These are phyloP conservation scores for Sporisorium graminicola DNA, from an alignment of 1,284 basidiomycete species.

Conservation along the genomic window DNA sequence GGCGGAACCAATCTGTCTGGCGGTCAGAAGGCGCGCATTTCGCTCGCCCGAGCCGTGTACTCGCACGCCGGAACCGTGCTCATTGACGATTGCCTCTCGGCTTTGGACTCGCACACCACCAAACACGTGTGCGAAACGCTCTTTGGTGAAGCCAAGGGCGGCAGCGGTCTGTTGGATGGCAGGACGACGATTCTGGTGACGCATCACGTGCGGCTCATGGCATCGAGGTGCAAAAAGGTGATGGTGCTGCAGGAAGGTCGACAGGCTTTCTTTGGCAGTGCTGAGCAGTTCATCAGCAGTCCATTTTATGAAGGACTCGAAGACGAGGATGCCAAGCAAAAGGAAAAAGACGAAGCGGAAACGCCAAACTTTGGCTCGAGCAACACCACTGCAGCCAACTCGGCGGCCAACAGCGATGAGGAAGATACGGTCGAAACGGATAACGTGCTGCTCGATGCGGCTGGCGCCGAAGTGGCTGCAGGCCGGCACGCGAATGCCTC, in stretches of 20 bases:
- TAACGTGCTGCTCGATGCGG: slow-evolving; percentile 6
- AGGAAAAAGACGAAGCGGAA: slow-evolving; percentile 38
- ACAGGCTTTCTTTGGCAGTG: slow-evolving; percentile 77
- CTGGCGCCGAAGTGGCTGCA: slow-evolving; percentile 7
- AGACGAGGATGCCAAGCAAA: slow-evolving; percentile 64
- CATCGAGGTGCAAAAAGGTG: slow-evolving; percentile 75
- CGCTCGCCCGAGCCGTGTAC: slow-evolving; percentile 81
- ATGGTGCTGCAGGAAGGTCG: slow-evolving; percentile 80
- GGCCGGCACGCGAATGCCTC: slow-evolving; percentile 28
- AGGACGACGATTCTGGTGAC: slow-evolving; percentile 66
- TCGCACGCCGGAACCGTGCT: slow-evolving; percentile 77
- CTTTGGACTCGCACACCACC: slow-evolving; percentile 68
- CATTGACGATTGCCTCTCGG: slow-evolving; percentile 81
- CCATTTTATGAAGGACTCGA: slow-evolving; percentile 74
- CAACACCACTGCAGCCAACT: slow-evolving; percentile 22
- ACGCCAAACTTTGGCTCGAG: slow-evolving; percentile 33
- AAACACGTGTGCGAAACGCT: slow-evolving; percentile 66
- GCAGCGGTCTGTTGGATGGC: slow-evolving; percentile 25
- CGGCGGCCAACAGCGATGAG: slow-evolving; percentile 38
- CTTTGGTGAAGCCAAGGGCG: slow-evolving; percentile 55
- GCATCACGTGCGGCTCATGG: slow-evolving; percentile 71
- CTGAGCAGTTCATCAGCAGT: slow-evolving; percentile 74
- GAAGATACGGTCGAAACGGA: slow-evolving; percentile 26
- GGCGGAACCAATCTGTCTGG: slow-evolving; percentile 72
- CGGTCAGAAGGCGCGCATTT: slow-evolving; percentile 77